Evolutionary conservation across 371 early-diverging fungal species (phyloP).

Genomic region (Rhizomucor pusillus): DNA sequence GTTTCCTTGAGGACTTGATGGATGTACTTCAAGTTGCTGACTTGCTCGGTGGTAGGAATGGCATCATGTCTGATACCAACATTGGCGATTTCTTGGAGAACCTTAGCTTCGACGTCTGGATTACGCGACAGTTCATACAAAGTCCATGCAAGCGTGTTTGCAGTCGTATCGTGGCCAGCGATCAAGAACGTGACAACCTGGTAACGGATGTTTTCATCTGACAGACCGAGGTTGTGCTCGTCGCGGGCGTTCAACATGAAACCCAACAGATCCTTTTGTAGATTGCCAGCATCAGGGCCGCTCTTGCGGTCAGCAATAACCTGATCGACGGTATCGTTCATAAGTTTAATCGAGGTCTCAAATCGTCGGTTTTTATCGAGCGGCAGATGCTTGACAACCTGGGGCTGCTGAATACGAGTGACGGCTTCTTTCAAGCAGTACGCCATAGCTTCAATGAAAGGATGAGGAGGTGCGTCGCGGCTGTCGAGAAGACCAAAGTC

Average conservation of each 20-base stretch:
- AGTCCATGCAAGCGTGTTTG: constrained; percentile 52
- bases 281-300: constrained; percentile 34
- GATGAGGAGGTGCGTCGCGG: constrained; percentile 34
- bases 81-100: constrained; percentile 53
- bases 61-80: constrained; percentile 36
- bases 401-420: constrained; percentile 23
- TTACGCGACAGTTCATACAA: constrained; percentile 39
- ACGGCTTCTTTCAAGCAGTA: constrained; percentile 29
- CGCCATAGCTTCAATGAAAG: constrained; percentile 55
- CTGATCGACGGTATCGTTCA: constrained; percentile 37
- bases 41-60: constrained; percentile 43
- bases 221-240: constrained; percentile 34
- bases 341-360: constrained; percentile 27
- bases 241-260: constrained; percentile 58
- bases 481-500: constrained; percentile 47
- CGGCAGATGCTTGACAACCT: constrained; percentile 46
- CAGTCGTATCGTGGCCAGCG: constrained; percentile 55
- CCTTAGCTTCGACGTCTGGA: constrained; percentile 42
- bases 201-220: constrained; percentile 54
- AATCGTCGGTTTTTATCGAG: constrained; percentile 37
- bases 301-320: constrained; percentile 37
- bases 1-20: constrained; percentile 53
- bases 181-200: constrained; percentile 59
- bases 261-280: constrained; percentile 50
- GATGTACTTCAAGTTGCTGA: constrained; percentile 40